phyloP scores from a whole-genome alignment of 768 basidiomycete species.

The Phanerochaete sordida region DNA sequence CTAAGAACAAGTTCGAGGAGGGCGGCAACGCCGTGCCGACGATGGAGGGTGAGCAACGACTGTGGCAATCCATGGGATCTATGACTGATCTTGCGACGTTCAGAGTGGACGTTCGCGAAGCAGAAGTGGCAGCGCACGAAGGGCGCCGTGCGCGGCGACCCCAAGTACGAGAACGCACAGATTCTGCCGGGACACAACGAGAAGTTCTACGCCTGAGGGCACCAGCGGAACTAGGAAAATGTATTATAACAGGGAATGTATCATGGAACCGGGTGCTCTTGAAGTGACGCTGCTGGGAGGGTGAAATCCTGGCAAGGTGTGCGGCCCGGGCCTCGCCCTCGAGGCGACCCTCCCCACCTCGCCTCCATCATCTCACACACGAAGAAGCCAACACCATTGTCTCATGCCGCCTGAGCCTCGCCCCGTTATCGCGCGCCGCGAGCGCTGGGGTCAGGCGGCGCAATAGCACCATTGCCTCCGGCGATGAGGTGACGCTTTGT shows the following conservation, averaged over 20 bases:
- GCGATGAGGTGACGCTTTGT: conserved; percentile 15
- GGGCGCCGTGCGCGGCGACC: conserved; percentile 24
- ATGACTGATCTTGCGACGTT: not conserved
- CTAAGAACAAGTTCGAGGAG: conserved; percentile 43
- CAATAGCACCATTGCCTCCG: conserved; percentile 6
- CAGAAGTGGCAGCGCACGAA: conserved; percentile 49
- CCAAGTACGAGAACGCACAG: conserved; percentile 32
- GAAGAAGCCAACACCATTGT: not conserved
- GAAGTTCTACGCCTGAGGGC: conserved; percentile 29
- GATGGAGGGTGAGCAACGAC: conserved; percentile 35
- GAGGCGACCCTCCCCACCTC: not conserved
- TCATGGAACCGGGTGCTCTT: too few relatives aligned
- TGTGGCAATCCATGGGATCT: too few relatives aligned
- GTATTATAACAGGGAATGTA: not conserved
- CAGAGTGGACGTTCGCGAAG: conserved; percentile 47
- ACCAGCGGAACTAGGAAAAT: not conserved
- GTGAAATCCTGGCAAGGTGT: too few relatives aligned
- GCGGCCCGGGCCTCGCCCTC: not conserved
- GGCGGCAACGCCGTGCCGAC: conserved; percentile 39
- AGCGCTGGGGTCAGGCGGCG: conserved; percentile 9
- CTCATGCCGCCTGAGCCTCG: not conserved
- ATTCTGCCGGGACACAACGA: conserved; percentile 45
- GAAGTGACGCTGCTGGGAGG: not conserved
- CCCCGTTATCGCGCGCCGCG: not conserved
- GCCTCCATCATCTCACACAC: not conserved